phyloP scores from a whole-genome alignment of 2,329 filamentous ascomycete genomes.

The Penicillium sp. region DNA sequence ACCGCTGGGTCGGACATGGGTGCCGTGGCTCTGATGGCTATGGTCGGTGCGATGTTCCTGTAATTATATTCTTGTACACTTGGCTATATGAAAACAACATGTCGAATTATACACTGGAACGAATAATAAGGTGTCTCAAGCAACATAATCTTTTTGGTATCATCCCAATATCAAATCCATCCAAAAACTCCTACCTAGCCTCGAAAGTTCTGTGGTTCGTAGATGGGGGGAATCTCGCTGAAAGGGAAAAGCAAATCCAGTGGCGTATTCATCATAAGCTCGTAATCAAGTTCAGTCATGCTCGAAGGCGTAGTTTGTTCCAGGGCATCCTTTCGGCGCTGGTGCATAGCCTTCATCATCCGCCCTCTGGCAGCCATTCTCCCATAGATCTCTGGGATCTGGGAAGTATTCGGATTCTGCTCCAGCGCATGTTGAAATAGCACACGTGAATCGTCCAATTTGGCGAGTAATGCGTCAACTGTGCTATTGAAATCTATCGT shows the following conservation, averaged over 20 bases:
- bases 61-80: slow-evolving; percentile 6
- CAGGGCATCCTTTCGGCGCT: slow-evolving; percentile 10
- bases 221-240: slow-evolving; percentile 4
- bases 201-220: not conserved
- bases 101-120: not conserved
- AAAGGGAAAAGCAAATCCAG: slow-evolving; percentile 15
- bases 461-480: slow-evolving; percentile 17
- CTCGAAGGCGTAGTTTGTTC: slow-evolving; percentile 1
- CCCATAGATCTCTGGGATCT: slow-evolving; percentile 16
- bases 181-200: not conserved
- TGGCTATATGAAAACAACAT: not conserved
- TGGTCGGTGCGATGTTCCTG: slow-evolving; percentile 14
- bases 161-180: no score
- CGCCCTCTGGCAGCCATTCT: slow-evolving; percentile 6
- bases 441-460: slow-evolving; percentile 18
- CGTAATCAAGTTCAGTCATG: slow-evolving; percentile 4
- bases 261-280: slow-evolving; percentile 13
- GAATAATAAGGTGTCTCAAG: no score
- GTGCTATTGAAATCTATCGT: slow-evolving; percentile 23
- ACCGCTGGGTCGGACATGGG: slow-evolving; percentile 11
- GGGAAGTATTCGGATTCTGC: not conserved
- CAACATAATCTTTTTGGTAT: no score
- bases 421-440: not conserved
- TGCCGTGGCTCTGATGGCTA: slow-evolving; percentile 13
- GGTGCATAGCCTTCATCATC: slow-evolving; percentile 16